Evolutionary conservation across 441 rosid genomes (phyloP), one percentile per base, ranked within the genome.

Genomic region (Codiaeum variegatum): DNA sequence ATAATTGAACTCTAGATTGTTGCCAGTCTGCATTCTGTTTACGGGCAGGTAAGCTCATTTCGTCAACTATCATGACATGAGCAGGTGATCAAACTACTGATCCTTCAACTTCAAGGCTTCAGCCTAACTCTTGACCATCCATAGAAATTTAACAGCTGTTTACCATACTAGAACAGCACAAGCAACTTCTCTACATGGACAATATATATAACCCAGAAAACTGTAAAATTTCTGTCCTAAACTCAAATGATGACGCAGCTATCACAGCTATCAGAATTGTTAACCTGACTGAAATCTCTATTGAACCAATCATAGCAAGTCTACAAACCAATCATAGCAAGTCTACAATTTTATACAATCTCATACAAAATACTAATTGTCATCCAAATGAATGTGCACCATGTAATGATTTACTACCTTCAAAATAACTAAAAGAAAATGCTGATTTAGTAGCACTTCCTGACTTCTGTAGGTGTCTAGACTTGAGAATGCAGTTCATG

Each of bases 41-140:
- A 26, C 34, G 2, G 26, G 29, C 51, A 55, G 71, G 66, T 58
- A 49, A 66, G 54, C 13, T 72, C 8, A 51, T 24, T 64, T 26
- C 28, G 52, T 42, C 56, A 72, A 44, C 29, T 18, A 47, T 60
- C 59, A 71, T 23, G 34, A 52, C 38, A 63, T 36, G 32, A 55
- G 58, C 62, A 40, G 31, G 29, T 19, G 29, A 5, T 26, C 66
- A 70, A 28, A 58, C 38, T 16, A 24, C 31, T 21, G 18, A 16
- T 28, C 52, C 9, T 28, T 26, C 26, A 26, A 26, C 16, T 11
- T 16, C 55, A 49, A 15, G 13, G 12, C 5, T 19, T 46, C 16
- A 29, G 29, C 8, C 10, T 16, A 69, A 56, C 26, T 46, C 28
- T 19, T 8, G 21, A 60, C 40, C 29, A 3, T 12, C 24, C 42